Evolutionary conservation across 2,329 filamentous ascomycete species (phyloP).

Genomic region (Cercospora nicotianae): DNA sequence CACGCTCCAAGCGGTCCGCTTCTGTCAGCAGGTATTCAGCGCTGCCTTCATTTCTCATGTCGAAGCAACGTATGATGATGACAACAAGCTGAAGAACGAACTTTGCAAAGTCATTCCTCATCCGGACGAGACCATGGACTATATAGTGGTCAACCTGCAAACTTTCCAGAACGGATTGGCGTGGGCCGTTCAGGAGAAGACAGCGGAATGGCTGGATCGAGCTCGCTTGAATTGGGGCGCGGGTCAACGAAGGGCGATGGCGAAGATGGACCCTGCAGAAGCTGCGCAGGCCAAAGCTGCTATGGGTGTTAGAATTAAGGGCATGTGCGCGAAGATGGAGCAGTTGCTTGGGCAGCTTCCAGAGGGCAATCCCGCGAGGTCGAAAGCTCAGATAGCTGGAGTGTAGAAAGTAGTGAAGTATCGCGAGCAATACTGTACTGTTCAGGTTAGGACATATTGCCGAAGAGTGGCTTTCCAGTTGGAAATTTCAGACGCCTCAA

Average conservation of each 20-base stretch:
- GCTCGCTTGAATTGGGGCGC: conserved; percentile 20
- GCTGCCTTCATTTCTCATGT: conserved; percentile 28
- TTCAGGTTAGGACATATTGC: not conserved
- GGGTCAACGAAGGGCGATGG: not conserved
- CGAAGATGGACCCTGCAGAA: not conserved
- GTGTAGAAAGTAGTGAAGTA: not conserved
- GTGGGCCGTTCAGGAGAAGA: conserved; percentile 19
- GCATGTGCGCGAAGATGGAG: not conserved
- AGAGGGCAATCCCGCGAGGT: not conserved
- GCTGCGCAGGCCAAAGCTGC: not conserved
- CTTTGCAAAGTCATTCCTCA: conserved; percentile 22
- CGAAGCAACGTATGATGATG: conserved; percentile 20
- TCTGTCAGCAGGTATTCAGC: conserved; percentile 28
- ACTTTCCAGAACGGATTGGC: conserved; percentile 12
- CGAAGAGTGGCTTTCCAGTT: not conserved
- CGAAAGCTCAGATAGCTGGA: not conserved
- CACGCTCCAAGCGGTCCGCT: conserved; percentile 25
- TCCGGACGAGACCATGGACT: conserved; percentile 21
- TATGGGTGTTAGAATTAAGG: not conserved
- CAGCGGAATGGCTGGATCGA: conserved; percentile 16
- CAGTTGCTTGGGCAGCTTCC: not conserved
- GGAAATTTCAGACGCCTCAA: not conserved
- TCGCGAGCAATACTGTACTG: not conserved
- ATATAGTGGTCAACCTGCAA: conserved; percentile 8
- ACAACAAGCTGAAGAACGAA: conserved; percentile 20